phyloP scores from a whole-genome alignment of 2,329 filamentous ascomycete species.

The Penicillium psychrosexuale region DNA sequence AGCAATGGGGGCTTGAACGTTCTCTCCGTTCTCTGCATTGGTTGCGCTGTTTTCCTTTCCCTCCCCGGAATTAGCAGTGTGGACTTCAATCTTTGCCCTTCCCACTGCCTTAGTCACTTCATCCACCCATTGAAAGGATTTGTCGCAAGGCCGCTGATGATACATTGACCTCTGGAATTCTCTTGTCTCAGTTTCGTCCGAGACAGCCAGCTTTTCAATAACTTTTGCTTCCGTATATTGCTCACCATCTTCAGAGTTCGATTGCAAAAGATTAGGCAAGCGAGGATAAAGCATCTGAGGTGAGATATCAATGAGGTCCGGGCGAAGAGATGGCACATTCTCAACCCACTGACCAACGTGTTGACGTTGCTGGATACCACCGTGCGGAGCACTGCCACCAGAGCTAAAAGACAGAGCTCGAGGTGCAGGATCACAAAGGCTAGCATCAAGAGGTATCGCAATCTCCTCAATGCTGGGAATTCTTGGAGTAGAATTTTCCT shows the following conservation, averaged over 20 bases:
- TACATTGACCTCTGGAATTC: constrained; percentile 2
- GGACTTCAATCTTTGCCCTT: neutral
- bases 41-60: neutral
- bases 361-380: neutral
- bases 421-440: neutral
- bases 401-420: neutral
- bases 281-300: neutral
- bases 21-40: neutral
- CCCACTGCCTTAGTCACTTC: neutral
- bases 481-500: neutral
- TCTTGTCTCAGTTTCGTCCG: neutral
- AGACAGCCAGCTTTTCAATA: neutral
- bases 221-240: neutral
- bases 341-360: neutral
- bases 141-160: neutral
- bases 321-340: neutral
- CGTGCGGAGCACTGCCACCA: neutral
- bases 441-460: neutral
- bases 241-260: neutral
- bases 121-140: neutral
- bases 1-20: neutral
- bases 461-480: neutral
- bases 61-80: neutral
- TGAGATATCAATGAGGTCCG: constrained; percentile 5
- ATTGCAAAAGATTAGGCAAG: neutral